Percentiles rank a stretch among this genome's conserved stretches.
phyloP scores from a whole-genome alignment of 1,139 yeast species.

The Wickerhamomyces sp. region DNA sequence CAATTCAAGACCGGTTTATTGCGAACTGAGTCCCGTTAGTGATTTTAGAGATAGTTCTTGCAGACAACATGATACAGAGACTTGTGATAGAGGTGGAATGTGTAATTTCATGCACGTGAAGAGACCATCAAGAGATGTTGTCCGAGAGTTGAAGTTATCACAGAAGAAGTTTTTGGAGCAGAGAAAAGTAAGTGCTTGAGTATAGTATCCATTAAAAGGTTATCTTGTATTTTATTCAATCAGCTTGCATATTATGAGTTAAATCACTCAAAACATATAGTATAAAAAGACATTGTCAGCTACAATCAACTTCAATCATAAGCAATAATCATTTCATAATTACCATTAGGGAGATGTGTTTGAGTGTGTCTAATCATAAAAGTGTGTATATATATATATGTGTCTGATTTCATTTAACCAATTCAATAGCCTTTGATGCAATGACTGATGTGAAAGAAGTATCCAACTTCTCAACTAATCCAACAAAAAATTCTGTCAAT shows the following conservation, averaged over 20 bases:
- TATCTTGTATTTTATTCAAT: too few species aligned
- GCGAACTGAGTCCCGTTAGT: conserved; percentile 75
- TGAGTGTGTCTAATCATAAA: too few species aligned
- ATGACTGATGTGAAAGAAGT: conserved; percentile 21
- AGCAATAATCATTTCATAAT: too few species aligned
- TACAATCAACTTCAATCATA: too few species aligned
- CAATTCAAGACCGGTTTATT: conserved; percentile 70
- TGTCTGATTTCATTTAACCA: conserved; percentile 1
- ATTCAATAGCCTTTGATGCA: conserved; percentile 12
- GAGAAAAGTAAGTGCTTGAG: too few species aligned
- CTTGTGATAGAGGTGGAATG: conserved; percentile 71
- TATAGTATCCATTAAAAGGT: too few species aligned
- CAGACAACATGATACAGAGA: conserved; percentile 55
- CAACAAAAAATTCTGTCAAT: conserved; percentile 21
- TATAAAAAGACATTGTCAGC: too few species aligned
- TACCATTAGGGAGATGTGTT: too few species aligned
- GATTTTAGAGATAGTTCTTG: conserved; percentile 74
- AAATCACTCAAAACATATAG: too few species aligned
- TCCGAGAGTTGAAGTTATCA: conserved; percentile 33
- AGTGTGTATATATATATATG: too few species aligned
- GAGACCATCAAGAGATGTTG: conserved; percentile 44
- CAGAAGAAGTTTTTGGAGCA: conserved; percentile 26
- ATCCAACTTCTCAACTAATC: conserved; percentile 1
- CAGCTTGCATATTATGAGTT: too few species aligned
- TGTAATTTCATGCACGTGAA: conserved; percentile 87